Base-by-base conservation (phyloP, 2,329 filamentous ascomycete species). In the Fusarium musae region DNA sequence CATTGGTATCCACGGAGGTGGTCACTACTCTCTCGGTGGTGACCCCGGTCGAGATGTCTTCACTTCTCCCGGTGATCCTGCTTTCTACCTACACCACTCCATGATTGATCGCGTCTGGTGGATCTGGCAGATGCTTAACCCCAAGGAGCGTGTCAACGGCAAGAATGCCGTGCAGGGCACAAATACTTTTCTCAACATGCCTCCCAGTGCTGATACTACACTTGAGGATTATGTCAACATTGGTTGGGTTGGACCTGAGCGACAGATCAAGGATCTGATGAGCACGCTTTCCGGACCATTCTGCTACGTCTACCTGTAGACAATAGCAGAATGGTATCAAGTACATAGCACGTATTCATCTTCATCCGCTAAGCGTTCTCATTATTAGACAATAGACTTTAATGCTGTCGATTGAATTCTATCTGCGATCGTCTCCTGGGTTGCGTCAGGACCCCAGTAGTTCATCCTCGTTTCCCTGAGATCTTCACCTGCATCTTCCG, bases 1-100 rank as follows among this genome's bases (percentile, higher is more conserved):
- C 7, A 75, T 78, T 11, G 79, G 80, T 69, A 79, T 84, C 19
- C 83, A 83, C 63, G 78, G 78, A 7, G 82, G 77, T 1, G 83
- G 83, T 2, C 83, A 85, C 71, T 84, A 81, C 70, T 78, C 80
- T 28, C 78, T 85, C 2, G 79, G 80, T 2, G 84, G 84, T 34
- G 84, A 85, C 66, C 83, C 83, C 2, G 83, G 81, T 34, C 79
- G 80, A 6, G 83, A 85, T 59, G 80, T 84, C 53, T 84, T 77
- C 58, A 80, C 79, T 5, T 83, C 79, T 10, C 84, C 83, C 9
- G 82, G 80, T 12, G 81, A 83, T 43, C 81, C 81, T 36, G 77
- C 64, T 9, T 83, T 83, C 62, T 83, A 78, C 59, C 60, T 82
- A 1, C 80, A 81, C 37, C 80, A 83, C 66, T 64, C 73, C 15